Percentiles rank a stretch among this genome's conserved stretches.
These are phyloP conservation scores for Leccinum longicurvipes DNA, from an alignment of 768 basidiomycete genomes.

Conservation along the genomic window DNA sequence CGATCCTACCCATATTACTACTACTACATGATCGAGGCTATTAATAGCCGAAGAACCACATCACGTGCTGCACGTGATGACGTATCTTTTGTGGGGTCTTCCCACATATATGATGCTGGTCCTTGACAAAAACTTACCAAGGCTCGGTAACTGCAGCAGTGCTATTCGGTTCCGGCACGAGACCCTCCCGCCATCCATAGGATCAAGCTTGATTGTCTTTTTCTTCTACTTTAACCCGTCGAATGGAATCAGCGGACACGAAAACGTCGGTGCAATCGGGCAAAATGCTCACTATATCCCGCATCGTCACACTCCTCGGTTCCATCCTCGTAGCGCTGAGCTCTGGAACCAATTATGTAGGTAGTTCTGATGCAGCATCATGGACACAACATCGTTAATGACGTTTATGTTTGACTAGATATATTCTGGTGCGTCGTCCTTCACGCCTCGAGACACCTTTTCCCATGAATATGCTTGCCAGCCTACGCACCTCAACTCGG, in stretches of 20 bases:
- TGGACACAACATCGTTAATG: neutral
- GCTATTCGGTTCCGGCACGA: neutral
- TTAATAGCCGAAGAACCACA: too few relatives aligned
- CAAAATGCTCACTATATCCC: slow-evolving; percentile 35
- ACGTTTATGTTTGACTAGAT: slow-evolving; percentile 13
- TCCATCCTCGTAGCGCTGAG: slow-evolving; percentile 59
- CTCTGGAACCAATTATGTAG: slow-evolving; percentile 75
- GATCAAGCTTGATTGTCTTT: neutral
- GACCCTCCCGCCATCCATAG: neutral
- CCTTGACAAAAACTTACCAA: neutral
- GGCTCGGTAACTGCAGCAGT: neutral
- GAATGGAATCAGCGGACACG: slow-evolving; percentile 6
- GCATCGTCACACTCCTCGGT: slow-evolving; percentile 48
- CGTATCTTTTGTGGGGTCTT: neutral
- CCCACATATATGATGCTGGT: too few relatives aligned
- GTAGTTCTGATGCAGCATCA: slow-evolving; percentile 22
- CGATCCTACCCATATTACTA: too few relatives aligned
- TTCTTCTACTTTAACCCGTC: neutral
- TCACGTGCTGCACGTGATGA: neutral
- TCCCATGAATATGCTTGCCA: slow-evolving; percentile 20
- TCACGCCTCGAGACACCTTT: neutral
- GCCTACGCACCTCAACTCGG: slow-evolving; percentile 90
- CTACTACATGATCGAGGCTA: too few relatives aligned
- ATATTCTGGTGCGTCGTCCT: slow-evolving; percentile 26
- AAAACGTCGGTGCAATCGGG: slow-evolving; percentile 23